Conservation (phyloP, 305 asterid species). For the Euphrasia arctica region DNA sequence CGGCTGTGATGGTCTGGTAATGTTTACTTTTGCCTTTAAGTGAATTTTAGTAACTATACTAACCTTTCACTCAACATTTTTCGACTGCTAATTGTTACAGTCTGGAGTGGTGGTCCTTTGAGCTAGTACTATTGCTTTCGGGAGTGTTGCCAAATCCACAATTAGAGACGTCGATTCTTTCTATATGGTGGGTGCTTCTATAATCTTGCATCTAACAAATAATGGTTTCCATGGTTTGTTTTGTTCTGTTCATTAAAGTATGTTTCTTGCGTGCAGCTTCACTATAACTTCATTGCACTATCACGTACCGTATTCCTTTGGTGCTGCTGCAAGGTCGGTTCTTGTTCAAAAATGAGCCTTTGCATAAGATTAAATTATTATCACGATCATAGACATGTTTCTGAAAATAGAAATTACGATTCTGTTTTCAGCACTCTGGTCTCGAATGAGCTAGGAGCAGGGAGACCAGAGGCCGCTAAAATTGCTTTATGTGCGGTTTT, state of each 20-base stretch:
- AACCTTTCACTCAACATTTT: not conserved
- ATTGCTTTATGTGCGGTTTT: slow-evolving; percentile 36
- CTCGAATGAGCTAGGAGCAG: slow-evolving; percentile 69
- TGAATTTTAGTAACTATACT: too few relatives aligned
- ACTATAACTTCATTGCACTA: slow-evolving; percentile 40
- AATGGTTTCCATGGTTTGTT: not conserved
- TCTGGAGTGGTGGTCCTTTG: slow-evolving; percentile 61
- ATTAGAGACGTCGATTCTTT: slow-evolving; percentile 47
- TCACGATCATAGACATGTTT: not conserved
- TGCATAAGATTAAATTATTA: not conserved
- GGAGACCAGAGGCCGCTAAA: slow-evolving; percentile 52
- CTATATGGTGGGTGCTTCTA: slow-evolving; percentile 40
- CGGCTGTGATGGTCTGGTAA: slow-evolving; percentile 63
- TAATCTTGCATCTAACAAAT: not conserved
- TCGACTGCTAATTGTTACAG: slow-evolving; percentile 19
- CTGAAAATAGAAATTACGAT: not conserved
- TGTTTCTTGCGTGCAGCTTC: slow-evolving; percentile 35
- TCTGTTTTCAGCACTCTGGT: slow-evolving; percentile 48
- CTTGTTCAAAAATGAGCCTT: slow-evolving; percentile 4
- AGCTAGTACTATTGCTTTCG: slow-evolving; percentile 44
- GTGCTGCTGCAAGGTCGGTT: slow-evolving; percentile 54
- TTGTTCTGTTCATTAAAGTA: not conserved
- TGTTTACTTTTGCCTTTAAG: not conserved
- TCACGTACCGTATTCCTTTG: slow-evolving; percentile 57
- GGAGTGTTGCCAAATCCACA: slow-evolving; percentile 58